A percentile compares a stretch with the other conserved stretches of the same genome.
phyloP scores from a whole-genome alignment of 352 stramenopile genomes.

The Pythium sp. region DNA sequence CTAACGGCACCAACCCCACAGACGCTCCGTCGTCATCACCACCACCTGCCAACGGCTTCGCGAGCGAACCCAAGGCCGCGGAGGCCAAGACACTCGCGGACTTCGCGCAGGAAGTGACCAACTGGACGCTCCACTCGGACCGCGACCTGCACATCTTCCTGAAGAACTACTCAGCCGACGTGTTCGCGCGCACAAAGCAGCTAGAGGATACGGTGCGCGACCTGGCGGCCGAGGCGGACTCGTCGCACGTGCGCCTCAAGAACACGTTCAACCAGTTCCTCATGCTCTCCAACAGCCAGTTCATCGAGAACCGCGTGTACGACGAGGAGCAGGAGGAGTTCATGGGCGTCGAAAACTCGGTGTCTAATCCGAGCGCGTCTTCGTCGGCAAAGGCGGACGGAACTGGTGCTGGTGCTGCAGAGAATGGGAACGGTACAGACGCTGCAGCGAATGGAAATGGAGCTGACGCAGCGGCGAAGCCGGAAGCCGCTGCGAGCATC shows the following conservation, averaged over 20 bases:
- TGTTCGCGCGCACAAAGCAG: conserved; percentile 71
- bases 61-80: conserved; percentile 1
- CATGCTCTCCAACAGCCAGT: conserved; percentile 86
- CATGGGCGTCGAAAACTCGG: conserved; percentile 30
- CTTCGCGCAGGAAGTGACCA: conserved; percentile 39
- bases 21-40: not conserved
- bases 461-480: conserved; percentile 8
- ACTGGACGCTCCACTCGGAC: conserved; percentile 78
- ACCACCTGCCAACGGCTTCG: not conserved
- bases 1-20: not conserved
- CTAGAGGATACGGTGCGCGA: conserved; percentile 72
- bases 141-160: conserved; percentile 68
- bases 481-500: conserved; percentile 18
- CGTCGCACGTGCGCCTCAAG: conserved; percentile 65
- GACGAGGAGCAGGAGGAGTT: conserved; percentile 84
- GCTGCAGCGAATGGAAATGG: conserved; percentile 1
- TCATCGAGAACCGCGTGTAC: conserved; percentile 89
- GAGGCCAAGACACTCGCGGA: conserved; percentile 44
- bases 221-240: conserved; percentile 62
- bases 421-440: not conserved
- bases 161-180: conserved; percentile 58
- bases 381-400: not conserved
- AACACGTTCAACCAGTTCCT: conserved; percentile 90
- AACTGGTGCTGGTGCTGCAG: not conserved
- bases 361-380: conserved; percentile 5